phyloP scores from a whole-genome alignment of 176 grass and related monocot genomes.

The Musa beccarii region DNA sequence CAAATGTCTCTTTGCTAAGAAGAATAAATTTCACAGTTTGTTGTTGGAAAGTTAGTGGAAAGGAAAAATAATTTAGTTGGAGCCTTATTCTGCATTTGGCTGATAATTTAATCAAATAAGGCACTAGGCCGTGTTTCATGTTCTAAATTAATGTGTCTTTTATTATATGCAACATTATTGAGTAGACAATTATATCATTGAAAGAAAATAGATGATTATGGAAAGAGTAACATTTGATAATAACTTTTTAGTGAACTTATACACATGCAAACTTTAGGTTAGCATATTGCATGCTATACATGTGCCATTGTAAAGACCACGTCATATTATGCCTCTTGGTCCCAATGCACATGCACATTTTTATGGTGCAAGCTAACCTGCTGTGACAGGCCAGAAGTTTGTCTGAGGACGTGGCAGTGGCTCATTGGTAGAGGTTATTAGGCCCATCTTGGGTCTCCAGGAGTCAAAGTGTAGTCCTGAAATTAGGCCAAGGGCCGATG shows the following conservation, averaged over 20 bases:
- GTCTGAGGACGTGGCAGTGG: background rate
- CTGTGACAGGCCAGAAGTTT: background rate
- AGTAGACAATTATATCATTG: too few relatives aligned
- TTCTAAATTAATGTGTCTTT: background rate
- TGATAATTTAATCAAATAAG: background rate
- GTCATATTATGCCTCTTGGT: background rate
- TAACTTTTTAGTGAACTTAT: too few relatives aligned
- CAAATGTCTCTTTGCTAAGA: background rate
- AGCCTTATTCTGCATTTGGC: background rate
- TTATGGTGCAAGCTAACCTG: background rate
- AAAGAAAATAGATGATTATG: too few relatives aligned
- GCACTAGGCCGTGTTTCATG: background rate
- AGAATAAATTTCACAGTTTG: background rate
- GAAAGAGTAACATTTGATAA: too few relatives aligned
- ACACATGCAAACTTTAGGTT: too few relatives aligned
- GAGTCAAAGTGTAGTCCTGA: background rate
- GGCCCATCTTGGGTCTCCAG: background rate
- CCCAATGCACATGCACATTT: background rate
- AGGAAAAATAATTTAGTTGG: background rate
- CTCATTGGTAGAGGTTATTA: background rate
- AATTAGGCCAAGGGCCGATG: background rate
- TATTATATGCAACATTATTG: too few relatives aligned
- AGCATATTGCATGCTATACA: too few relatives aligned
- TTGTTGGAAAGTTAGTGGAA: background rate
- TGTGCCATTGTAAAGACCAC: background rate